These are phyloP conservation scores for Cryptococcus wingfieldii DNA, from an alignment of 1,284 basidiomycete genomes.

Conservation along the genomic window DNA sequence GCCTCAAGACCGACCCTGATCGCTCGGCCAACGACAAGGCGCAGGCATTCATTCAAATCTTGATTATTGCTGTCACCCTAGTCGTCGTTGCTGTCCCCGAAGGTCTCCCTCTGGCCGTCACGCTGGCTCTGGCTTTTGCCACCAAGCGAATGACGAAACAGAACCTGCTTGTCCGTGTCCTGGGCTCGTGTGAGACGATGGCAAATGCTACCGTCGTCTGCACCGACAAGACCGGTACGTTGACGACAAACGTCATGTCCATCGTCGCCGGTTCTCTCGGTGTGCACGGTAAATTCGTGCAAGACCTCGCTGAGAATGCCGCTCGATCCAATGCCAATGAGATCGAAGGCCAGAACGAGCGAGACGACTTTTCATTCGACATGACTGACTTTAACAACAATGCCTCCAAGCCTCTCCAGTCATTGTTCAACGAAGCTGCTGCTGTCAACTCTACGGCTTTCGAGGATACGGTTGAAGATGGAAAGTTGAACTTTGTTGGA, in stretches of 20 bases:
- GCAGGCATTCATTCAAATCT: constrained; percentile 84
- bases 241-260: constrained; percentile 91
- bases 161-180: constrained; percentile 88
- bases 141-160: constrained; percentile 95
- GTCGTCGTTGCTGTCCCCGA: constrained; percentile 97
- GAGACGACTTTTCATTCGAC: constrained; percentile 78
- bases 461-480: constrained; percentile 69
- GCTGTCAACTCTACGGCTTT: constrained; percentile 95
- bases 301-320: constrained; percentile 68
- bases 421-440: constrained; percentile 79
- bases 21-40: constrained; percentile 77
- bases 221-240: constrained; percentile 90
- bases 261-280: constrained; percentile 95
- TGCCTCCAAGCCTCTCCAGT: constrained; percentile 61
- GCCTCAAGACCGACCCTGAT: constrained; percentile 62
- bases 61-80: constrained; percentile 91
- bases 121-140: constrained; percentile 91
- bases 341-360: constrained; percentile 40
- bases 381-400: constrained; percentile 63
- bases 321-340: constrained; percentile 70
- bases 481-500: constrained; percentile 72
- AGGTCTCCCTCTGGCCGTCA: constrained; percentile 93
- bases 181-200: constrained; percentile 98
- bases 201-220: constrained; percentile 94
- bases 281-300: constrained; percentile 88